Percentiles rank a stretch among this genome's conserved stretches.
Conservation (phyloP, 1,139 yeast genomes). For the Taiozyma onychis region DNA sequence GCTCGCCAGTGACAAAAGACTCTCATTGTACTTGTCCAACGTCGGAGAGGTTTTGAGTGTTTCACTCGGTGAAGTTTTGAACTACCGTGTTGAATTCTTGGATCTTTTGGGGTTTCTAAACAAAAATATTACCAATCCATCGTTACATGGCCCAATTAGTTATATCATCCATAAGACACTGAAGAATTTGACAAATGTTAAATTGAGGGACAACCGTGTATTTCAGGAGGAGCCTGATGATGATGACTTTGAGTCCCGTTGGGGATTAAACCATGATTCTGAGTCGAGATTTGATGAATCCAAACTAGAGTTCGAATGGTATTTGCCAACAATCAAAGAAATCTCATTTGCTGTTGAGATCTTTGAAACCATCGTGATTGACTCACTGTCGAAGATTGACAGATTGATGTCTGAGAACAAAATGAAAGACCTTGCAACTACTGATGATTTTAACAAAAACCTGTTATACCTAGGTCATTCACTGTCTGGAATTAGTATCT, state of each 20-base stretch:
- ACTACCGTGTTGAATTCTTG: constrained; percentile 40
- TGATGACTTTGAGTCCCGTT: constrained; percentile 41
- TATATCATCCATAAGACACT: constrained; percentile 62
- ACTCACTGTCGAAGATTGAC: constrained; percentile 39
- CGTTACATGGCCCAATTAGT: constrained; percentile 35
- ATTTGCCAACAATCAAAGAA: constrained; percentile 53
- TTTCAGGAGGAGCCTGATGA: constrained; percentile 36
- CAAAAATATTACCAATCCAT: constrained; percentile 66
- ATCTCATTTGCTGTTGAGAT: constrained; percentile 56
- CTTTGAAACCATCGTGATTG: constrained; percentile 46
- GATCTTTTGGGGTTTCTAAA: constrained; percentile 48
- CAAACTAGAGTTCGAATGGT: constrained; percentile 66
- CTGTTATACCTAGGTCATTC: constrained; percentile 54
- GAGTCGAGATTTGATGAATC: constrained; percentile 35
- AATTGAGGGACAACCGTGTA: constrained; percentile 49
- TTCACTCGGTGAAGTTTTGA: constrained; percentile 48
- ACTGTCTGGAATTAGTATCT: constrained; percentile 67
- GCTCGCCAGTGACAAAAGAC: constrained; percentile 69
- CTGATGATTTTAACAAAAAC: constrained; percentile 50
- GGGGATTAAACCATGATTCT: constrained; percentile 71
- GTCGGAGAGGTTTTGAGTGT: constrained; percentile 70
- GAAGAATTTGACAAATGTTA: constrained; percentile 56
- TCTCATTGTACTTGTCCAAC: constrained; percentile 69
- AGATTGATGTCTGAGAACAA: constrained; percentile 18
- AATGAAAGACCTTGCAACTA: constrained; percentile 15